These are phyloP conservation scores for Sporothrix globosa DNA, from an alignment of 2,329 filamentous ascomycete genomes.

Conservation along the genomic window DNA sequence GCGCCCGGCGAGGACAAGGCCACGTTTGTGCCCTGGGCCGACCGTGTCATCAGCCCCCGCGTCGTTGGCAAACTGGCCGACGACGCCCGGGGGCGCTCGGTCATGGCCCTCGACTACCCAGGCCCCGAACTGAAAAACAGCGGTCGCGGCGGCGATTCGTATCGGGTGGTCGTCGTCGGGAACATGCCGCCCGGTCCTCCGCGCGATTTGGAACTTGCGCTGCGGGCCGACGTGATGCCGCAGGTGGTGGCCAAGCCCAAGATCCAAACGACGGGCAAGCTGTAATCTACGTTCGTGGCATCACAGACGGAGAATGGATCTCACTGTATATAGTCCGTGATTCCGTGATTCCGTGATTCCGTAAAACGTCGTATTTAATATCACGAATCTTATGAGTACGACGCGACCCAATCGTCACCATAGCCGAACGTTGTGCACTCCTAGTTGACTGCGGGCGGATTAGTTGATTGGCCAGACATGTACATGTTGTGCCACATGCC, in stretches of 20 bases:
- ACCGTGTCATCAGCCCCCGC: constrained; percentile 65
- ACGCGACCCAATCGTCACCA: too few species aligned
- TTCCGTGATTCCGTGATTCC: too few species aligned
- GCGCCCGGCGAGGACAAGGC: constrained; percentile 44
- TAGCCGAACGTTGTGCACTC: too few species aligned
- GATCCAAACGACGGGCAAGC: constrained; percentile 20
- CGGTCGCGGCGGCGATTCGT: constrained; percentile 58
- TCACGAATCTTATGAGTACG: too few species aligned
- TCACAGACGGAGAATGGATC: background rate
- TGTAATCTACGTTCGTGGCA: background rate
- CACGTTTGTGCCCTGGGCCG: constrained; percentile 52
- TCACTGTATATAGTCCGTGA: too few species aligned
- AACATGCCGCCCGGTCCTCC: constrained; percentile 56
- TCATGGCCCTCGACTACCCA: constrained; percentile 62
- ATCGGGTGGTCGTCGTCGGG: constrained; percentile 61
- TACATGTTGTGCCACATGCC: too few species aligned
- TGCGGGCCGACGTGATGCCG: constrained; percentile 48
- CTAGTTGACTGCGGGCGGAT: too few species aligned
- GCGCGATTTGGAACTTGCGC: constrained; percentile 56
- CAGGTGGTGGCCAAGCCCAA: constrained; percentile 13
- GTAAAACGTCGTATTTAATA: too few species aligned
- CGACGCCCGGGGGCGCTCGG: constrained; percentile 50
- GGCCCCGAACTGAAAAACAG: constrained; percentile 57
- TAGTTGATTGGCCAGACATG: too few species aligned
- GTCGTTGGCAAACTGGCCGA: constrained; percentile 49